Conservation (phyloP, 116 monocot species). For the Phalaenopsis hybrid region DNA sequence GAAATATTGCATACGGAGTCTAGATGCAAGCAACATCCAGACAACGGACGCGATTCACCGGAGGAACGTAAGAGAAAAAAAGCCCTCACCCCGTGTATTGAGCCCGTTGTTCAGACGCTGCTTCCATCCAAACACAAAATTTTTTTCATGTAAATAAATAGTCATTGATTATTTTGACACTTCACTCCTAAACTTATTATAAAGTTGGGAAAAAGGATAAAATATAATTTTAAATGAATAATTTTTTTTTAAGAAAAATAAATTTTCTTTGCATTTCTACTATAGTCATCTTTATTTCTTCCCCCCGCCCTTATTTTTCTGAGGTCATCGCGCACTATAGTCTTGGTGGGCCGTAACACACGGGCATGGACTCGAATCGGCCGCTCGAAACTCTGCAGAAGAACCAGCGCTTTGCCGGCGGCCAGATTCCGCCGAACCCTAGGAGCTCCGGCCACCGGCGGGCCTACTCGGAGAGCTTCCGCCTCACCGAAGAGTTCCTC, state of each 20-base stretch:
- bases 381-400: conserved; percentile 1
- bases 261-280: no score
- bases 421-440: not conserved
- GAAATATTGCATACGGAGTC: no score
- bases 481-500: conserved; percentile 65
- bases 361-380: conserved; percentile 7
- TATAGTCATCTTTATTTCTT: no score
- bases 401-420: not conserved
- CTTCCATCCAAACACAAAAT: no score
- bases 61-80: conserved; percentile 61
- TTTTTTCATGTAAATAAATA: no score
- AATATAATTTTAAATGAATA: no score
- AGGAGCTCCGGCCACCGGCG: conserved; percentile 41
- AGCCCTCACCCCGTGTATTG: not conserved
- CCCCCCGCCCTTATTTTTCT: not conserved
- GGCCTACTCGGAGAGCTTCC: conserved; percentile 76
- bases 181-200: no score
- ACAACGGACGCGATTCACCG: conserved; percentile 65
- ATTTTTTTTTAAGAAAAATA: no score
- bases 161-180: no score
- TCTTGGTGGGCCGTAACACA: not conserved
- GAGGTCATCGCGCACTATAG: not conserved
- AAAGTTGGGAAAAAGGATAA: conserved; percentile 32
- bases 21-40: conserved; percentile 19
- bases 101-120: no score